These are phyloP conservation scores for Arabis hirsuta DNA, from an alignment of 345 rosid species.

Conservation along the genomic window DNA sequence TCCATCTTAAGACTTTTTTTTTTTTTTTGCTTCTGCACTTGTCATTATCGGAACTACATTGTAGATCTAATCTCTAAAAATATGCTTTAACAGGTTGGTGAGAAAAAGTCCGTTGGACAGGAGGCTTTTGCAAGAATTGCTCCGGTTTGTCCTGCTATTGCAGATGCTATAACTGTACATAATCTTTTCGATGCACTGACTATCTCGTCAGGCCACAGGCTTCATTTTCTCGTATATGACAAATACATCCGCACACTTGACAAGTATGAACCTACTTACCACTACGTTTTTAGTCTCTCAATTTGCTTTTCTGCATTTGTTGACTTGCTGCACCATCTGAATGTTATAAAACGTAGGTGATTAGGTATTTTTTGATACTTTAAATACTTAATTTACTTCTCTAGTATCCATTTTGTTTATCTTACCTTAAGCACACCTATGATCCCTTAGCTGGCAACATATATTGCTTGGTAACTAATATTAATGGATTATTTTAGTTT, in stretches of 20 bases:
- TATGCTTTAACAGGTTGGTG: constrained; percentile 65
- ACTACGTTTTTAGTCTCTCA: constrained; percentile 16
- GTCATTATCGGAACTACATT: neutral
- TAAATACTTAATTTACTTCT: constrained; percentile 10
- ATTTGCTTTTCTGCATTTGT: constrained; percentile 26
- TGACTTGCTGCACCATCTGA: constrained; percentile 21
- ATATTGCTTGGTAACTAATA: constrained; percentile 22
- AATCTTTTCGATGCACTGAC: constrained; percentile 92
- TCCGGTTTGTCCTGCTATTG: constrained; percentile 80
- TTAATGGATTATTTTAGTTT: neutral
- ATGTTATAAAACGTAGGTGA: neutral
- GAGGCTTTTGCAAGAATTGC: constrained; percentile 94
- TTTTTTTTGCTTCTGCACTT: neutral
- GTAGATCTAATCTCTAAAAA: neutral
- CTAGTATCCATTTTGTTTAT: constrained; percentile 12
- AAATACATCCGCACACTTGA: constrained; percentile 88
- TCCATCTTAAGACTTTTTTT: constrained; percentile 10
- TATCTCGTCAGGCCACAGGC: constrained; percentile 63
- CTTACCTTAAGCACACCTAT: constrained; percentile 10
- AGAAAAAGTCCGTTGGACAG: constrained; percentile 72
- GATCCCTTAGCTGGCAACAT: constrained; percentile 23
- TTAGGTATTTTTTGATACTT: constrained; percentile 19
- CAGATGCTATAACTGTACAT: constrained; percentile 80
- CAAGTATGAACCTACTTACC: constrained; percentile 64
- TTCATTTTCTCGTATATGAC: constrained; percentile 89